phyloP scores from a whole-genome alignment of 1,284 basidiomycete genomes.

The Veloboletus limbatus region DNA sequence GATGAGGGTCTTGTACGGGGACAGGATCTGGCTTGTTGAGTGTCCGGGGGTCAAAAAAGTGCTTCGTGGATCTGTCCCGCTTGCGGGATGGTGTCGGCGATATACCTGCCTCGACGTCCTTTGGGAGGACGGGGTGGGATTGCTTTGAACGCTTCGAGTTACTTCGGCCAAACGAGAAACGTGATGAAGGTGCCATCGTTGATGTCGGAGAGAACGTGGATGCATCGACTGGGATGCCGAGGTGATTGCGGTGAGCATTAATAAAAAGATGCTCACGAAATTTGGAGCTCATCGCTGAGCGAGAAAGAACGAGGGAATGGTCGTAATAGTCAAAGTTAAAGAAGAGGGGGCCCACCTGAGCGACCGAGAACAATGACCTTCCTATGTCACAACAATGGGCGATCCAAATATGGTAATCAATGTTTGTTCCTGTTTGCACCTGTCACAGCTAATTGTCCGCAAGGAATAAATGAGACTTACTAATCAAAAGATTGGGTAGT shows the following conservation, averaged over 20 bases:
- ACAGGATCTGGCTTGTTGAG: constrained; percentile 27
- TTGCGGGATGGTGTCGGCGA: constrained; percentile 14
- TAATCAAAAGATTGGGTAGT: too few relatives aligned
- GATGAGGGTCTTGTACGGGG: constrained; percentile 29
- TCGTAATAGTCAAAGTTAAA: constrained; percentile 9
- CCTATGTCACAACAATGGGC: constrained; percentile 20
- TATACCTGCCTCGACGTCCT: constrained; percentile 32
- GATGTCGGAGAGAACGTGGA: constrained; percentile 40
- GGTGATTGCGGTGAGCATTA: constrained; percentile 9
- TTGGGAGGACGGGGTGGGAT: constrained; percentile 3
- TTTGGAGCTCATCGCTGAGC: constrained; percentile 25
- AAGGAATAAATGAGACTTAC: too few relatives aligned
- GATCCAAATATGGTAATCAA: constrained; percentile 19
- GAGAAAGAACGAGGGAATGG: constrained; percentile 6
- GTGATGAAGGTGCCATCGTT: constrained; percentile 25
- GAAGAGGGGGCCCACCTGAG: neutral
- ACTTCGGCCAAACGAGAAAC: constrained; percentile 18
- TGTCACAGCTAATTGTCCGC: too few relatives aligned
- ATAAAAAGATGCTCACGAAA: constrained; percentile 37
- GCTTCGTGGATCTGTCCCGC: constrained; percentile 37
- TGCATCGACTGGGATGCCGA: constrained; percentile 17
- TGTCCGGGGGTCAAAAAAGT: constrained; percentile 38
- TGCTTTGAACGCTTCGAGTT: constrained; percentile 16
- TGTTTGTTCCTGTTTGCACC: neutral
- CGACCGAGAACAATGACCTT: constrained; percentile 22